Conservation (phyloP, 2,329 filamentous ascomycete genomes). For the Botrytis cinerea region DNA sequence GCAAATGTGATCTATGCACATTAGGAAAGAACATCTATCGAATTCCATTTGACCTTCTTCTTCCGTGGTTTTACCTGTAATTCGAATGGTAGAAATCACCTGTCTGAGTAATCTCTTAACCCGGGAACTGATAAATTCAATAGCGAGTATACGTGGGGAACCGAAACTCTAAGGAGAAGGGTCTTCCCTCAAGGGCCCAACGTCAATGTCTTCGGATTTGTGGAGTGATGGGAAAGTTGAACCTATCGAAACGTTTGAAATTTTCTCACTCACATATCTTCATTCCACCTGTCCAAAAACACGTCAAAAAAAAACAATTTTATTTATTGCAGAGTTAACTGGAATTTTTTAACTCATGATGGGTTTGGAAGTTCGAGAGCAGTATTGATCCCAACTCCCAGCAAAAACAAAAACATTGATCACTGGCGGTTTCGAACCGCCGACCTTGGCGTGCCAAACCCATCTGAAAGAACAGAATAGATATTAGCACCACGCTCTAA, state of each 20-base stretch:
- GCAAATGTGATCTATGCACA: not conserved
- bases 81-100: not conserved
- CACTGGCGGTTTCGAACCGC: too few species aligned
- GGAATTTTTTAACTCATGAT: too few species aligned
- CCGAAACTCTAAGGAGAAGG: not conserved
- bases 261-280: not conserved
- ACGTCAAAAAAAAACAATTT: too few species aligned
- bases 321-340: too few species aligned
- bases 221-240: not conserved
- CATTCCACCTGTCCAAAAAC: too few species aligned
- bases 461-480: too few species aligned
- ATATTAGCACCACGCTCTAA: too few species aligned
- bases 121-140: not conserved
- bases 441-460: too few species aligned
- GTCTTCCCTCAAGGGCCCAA: not conserved
- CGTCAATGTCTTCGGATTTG: not conserved
- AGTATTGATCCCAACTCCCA: too few species aligned
- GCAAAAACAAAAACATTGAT: too few species aligned
- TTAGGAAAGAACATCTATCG: not conserved
- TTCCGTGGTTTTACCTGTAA: not conserved
- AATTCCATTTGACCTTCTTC: not conserved
- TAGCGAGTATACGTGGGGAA: not conserved
- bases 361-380: too few species aligned
- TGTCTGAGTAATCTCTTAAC: too few species aligned
- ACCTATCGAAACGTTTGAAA: not conserved